Evolutionary conservation across 345 rosid species (phyloP), one percentile per base, ranked within the genome.

Genomic region (Moringa oleifera): DNA sequence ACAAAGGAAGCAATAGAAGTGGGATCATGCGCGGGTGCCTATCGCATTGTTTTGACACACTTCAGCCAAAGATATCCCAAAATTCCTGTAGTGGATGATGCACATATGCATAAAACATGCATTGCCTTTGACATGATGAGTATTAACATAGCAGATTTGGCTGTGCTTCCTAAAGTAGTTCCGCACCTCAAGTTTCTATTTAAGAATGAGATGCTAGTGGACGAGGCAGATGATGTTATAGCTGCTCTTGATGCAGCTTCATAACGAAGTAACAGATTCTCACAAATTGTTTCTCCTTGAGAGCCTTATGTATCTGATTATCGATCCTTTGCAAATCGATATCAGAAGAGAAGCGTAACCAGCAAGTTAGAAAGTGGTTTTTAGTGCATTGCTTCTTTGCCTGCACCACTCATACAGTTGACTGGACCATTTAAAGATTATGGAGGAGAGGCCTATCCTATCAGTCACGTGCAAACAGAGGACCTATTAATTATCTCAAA

Each of bases 31-130:
- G 95, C 94, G 0, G 89, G 86, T 18, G 97, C 68, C 20, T 90
- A 93, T 65, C 80, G 92, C 3, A 81, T 93, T 47, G 55, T 93
- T 78, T 92, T 93, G 1, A 90, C 98, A 17, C 98, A 93, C 79
- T 93, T 93, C 92, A 93, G 98, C 81, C 97, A 90, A 80, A 73
- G 97, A 77, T 90, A 93, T 75, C 97, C 97, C 0, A 93, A 88
- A 75, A 83, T 93, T 46, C 97, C 96, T 0, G 86, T 90, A 50
- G 81, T 90, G 28, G 98, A 86, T 25, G 90, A 80, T 25, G 50
- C 73, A 0, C 84, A 93, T 69, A 86, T 85, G 98, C 97, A 90
- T 53, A 90, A 88, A 41, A 90, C 98, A 11, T 84, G 97, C 85
- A 79, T 93, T 51, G 96, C 94, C 20, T 90, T 93, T 25, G 97